Evolutionary conservation across 306 rosid genomes (phyloP), one percentile per base, ranked within the genome.

Genomic region (Quercus wislizeni): DNA sequence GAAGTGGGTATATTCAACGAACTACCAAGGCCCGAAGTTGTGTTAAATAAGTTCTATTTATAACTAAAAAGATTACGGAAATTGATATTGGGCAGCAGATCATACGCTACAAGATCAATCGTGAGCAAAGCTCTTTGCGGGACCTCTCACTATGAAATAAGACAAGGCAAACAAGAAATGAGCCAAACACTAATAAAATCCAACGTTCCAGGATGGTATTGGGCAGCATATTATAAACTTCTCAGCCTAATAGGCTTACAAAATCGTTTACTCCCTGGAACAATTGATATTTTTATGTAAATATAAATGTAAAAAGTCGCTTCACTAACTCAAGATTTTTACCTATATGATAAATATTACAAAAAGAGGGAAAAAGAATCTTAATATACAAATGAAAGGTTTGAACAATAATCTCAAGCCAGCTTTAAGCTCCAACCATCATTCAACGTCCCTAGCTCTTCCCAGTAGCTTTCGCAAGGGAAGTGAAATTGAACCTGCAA

Each of bases 401-500:
- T 69, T 55, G 17, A 23, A 20, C 52, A 71, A 27, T 17, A 0
- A 33, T 85, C 67, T 13, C 72, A 67, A 61, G 19, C 59, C 68
- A 76, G 74, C 68, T 73, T 49, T 49, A 71, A 71, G 72, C 63
- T 67, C 59, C 77, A 63, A 77, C 85, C 71, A 23, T 73, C 63
- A 23, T 74, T 68, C 41, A 27, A 27, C 51, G 12, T 49, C 72
- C 69, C 63, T 71, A 86, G 86, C 94, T 82, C 80, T 88, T 87
- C 69, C 90, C 90, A 52, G 90, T 78, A 73, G 89, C 88, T 88
- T 89, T 93, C 54, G 87, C 90, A 81, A 95, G 69, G 55, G 99
- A 91, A 72, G 97, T 93, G 84, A 95, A 89, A 84, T 84, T 93
- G 81, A 95, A 76, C 96, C 99, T 95, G 92, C 79, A 85, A 77